Evolutionary conservation across 257 asterid species (phyloP), one percentile per base, ranked within the genome.

Genomic region (Przewalskia tangutica): DNA sequence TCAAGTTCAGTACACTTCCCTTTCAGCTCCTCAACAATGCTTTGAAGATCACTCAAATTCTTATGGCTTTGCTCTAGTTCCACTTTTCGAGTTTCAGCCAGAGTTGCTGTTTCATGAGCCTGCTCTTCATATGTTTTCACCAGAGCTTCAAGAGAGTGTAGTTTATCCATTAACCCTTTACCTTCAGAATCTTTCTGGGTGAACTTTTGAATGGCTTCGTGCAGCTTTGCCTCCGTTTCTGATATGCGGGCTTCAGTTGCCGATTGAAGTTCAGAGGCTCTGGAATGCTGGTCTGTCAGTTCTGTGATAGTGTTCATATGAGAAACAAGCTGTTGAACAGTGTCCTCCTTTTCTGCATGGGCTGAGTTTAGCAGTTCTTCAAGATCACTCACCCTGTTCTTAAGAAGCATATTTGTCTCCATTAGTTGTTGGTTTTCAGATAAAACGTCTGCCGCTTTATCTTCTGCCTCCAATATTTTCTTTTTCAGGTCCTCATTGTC

Each of bases 131-230:
- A 82, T 34, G 86, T 79, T 81, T 85, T 88, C 75, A 90, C 88
- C 84, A 90, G 93, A 79, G 85, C 85, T 86, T 91, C 94, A 68
- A 90, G 87, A 63, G 87, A 88, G 64, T 73, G 85, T 50, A 92
- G 85, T 91, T 92, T 94, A 84, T 88, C 91, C 50, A 80, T 75
- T 6, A 92, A 85, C 36, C 88, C 95, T 85, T 87, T 89, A 23
- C 90, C 93, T 86, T 94, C 96, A 6, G 90, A 90, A 83, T 94
- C 98, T 83, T 84, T 91, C 9, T 87, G 84, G 59, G 82, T 63
- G 55, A 88, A 85, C 48, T 87, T 91, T 84, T 90, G 87, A 27
- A 88, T 63, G 46, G 93, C 90, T 85, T 94, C 95, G 62, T 88
- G 92, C 89, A 94, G 81, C 85, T 82, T 85, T 53, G 86, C 88